These are phyloP conservation scores for Xerocomus nothofagi DNA, from an alignment of 1,284 basidiomycete species.

Conservation along the genomic window DNA sequence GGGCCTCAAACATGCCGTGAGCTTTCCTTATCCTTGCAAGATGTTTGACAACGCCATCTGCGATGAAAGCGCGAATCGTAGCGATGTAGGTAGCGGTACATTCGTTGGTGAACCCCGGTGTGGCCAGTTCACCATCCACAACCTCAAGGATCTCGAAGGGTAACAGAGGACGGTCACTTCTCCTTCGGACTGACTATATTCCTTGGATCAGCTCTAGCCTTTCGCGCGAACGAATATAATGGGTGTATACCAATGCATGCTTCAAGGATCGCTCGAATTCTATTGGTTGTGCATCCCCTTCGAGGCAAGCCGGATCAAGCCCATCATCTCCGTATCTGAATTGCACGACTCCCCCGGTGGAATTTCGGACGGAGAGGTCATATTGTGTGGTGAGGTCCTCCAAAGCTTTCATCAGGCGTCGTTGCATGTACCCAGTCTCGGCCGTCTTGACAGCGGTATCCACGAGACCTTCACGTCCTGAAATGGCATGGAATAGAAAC, in stretches of 20 bases:
- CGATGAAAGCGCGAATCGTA: conserved; percentile 76
- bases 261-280: conserved; percentile 88
- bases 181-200: conserved; percentile 60
- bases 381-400: conserved; percentile 98
- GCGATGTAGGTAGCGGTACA: conserved; percentile 79
- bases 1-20: conserved; percentile 84
- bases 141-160: conserved; percentile 88
- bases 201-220: not conserved
- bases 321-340: conserved; percentile 98
- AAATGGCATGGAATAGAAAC: conserved; percentile 99
- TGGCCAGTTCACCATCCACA: conserved; percentile 63
- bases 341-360: conserved; percentile 95
- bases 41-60: conserved; percentile 64
- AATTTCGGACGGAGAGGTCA: conserved; percentile 96
- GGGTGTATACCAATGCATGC: conserved; percentile 70
- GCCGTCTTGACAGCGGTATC: conserved; percentile 99
- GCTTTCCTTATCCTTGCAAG: conserved; percentile 71
- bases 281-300: conserved; percentile 92
- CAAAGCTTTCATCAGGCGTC: conserved; percentile 97
- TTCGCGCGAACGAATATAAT: not conserved
- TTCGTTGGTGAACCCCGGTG: conserved; percentile 62
- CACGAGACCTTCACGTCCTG: conserved; percentile 96
- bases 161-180: conserved; percentile 65
- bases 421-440: conserved; percentile 99
- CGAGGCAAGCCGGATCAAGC: conserved; percentile 93